Evolutionary conservation across 176 grass and related monocot genomes (phyloP).

Genomic region (Aegilops tauschii): DNA sequence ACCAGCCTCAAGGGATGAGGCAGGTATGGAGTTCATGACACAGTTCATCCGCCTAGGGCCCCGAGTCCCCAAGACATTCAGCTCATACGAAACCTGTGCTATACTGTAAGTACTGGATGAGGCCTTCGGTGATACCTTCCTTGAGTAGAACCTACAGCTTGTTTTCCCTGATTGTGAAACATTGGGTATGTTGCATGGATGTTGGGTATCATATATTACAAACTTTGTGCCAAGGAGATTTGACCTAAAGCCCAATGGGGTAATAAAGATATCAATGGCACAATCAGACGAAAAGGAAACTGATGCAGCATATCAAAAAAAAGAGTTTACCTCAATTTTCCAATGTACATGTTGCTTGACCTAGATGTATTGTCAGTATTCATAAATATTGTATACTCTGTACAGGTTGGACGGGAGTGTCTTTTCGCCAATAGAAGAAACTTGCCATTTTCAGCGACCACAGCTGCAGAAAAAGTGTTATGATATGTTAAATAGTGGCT

Average conservation of each 20-base stretch:
- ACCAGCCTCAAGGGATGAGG: conserved; percentile 61
- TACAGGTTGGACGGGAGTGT: conserved; percentile 73
- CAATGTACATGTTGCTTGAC: conserved; percentile 78
- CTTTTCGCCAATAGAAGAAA: conserved; percentile 86
- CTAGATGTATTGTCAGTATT: conserved; percentile 64
- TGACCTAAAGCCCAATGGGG: conserved; percentile 51
- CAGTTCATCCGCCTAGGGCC: conserved; percentile 88
- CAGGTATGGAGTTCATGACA: conserved; percentile 82
- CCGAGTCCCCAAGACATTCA: conserved; percentile 83
- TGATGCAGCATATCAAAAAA: conserved; percentile 29
- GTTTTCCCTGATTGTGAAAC: conserved; percentile 44
- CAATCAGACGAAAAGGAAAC: neutral
- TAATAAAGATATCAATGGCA: conserved; percentile 25
- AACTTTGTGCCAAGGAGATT: conserved; percentile 93
- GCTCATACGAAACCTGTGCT: conserved; percentile 80
- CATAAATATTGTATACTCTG: conserved; percentile 92
- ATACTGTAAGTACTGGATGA: conserved; percentile 62
- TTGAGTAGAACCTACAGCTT: conserved; percentile 68
- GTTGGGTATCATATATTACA: conserved; percentile 74
- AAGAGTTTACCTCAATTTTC: conserved; percentile 73
- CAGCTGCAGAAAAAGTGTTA: conserved; percentile 46
- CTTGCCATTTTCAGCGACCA: conserved; percentile 73
- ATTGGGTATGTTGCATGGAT: conserved; percentile 48
- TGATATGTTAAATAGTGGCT: conserved; percentile 15
- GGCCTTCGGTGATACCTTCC: conserved; percentile 66